Conservation (phyloP, 495 filamentous ascomycete species). For the Xylaria telfairii region DNA sequence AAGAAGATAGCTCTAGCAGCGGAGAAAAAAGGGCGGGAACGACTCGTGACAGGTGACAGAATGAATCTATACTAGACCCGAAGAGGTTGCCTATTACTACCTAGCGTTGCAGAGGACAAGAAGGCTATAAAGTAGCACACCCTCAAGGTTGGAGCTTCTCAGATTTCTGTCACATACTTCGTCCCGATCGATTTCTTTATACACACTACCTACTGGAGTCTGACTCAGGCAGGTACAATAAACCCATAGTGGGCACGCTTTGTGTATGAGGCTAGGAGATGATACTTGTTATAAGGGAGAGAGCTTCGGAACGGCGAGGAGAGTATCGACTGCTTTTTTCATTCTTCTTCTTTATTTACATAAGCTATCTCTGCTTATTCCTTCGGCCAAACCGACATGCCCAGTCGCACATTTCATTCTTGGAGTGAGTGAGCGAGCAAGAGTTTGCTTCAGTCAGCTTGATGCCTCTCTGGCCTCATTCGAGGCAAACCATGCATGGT, state of each 20-base stretch:
- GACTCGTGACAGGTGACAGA: neutral
- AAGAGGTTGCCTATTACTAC: neutral
- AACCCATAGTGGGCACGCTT: neutral
- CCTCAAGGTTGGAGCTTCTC: neutral
- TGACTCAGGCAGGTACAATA: neutral
- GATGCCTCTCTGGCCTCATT: neutral
- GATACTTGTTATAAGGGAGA: neutral
- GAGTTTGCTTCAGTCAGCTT: neutral
- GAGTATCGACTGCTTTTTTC: neutral
- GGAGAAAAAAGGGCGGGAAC: neutral
- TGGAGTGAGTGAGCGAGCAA: neutral
- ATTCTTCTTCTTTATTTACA: neutral
- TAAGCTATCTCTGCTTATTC: neutral
- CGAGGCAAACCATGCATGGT: neutral
- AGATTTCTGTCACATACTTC: neutral
- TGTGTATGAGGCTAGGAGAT: neutral
- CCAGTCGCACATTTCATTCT: neutral
- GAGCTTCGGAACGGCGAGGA: neutral
- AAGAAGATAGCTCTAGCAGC: neutral
- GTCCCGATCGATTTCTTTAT: neutral
- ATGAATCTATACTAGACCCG: neutral
- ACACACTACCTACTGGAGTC: neutral
- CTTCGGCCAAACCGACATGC: neutral
- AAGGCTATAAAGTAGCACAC: neutral
- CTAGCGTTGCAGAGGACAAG: neutral